Conservation (phyloP, 2,329 filamentous ascomycete genomes). For the Diaporthe sp. region DNA sequence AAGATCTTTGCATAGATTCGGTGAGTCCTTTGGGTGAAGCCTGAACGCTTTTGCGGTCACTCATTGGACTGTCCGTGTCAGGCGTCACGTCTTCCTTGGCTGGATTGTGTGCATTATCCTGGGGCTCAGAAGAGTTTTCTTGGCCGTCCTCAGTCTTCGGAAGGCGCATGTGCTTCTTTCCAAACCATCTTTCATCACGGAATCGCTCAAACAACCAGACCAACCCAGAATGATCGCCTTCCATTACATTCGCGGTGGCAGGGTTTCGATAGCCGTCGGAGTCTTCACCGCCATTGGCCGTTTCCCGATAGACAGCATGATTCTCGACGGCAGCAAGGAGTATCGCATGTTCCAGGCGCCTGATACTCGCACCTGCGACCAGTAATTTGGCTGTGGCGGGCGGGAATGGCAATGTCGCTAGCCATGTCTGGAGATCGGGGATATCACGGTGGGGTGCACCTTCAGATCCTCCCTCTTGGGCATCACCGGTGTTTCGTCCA, state of each 20-base stretch:
- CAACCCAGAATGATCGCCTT: slow-evolving; percentile 16
- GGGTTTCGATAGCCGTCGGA: neutral
- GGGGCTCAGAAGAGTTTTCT: neutral
- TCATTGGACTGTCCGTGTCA: no score
- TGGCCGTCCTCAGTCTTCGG: neutral
- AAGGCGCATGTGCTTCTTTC: neutral
- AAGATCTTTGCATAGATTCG: no score
- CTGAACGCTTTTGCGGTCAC: neutral
- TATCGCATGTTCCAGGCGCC: slow-evolving; percentile 25
- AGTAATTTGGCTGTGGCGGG: slow-evolving; percentile 23
- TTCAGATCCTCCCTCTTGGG: neutral
- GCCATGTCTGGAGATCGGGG: slow-evolving; percentile 2
- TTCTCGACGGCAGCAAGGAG: slow-evolving; percentile 29
- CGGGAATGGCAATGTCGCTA: slow-evolving; percentile 28
- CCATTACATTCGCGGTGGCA: neutral
- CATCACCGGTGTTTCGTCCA: neutral
- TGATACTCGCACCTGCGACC: slow-evolving; percentile 4
- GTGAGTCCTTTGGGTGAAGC: neutral
- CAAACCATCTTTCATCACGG: neutral
- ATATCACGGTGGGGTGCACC: neutral
- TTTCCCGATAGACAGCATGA: slow-evolving; percentile 15
- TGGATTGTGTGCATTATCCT: neutral
- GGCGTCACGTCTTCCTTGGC: neutral
- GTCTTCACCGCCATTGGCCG: neutral
- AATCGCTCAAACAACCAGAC: neutral